Evolutionary conservation across 208 protist genomes (phyloP).

Genomic region (Trypanosoma platydactyli): DNA sequence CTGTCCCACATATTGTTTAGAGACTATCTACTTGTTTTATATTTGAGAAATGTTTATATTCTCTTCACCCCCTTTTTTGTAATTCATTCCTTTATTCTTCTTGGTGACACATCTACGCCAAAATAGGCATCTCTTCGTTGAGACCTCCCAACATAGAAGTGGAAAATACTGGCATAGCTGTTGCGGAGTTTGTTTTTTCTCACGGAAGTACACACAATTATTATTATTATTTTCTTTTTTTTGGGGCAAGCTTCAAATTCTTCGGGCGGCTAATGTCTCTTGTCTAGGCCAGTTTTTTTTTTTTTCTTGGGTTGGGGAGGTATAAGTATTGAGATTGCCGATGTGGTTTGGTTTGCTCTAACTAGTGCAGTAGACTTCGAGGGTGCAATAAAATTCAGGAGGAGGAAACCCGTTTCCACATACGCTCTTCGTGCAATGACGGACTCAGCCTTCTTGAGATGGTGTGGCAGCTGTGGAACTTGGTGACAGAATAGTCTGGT

Average conservation of each 20-base stretch:
- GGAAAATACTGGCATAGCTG: conserved; percentile 10
- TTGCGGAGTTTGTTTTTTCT: conserved; percentile 11
- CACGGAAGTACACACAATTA: not conserved
- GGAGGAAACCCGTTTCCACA: conserved; percentile 2
- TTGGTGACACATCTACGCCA: conserved; percentile 1
- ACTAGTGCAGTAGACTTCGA: conserved; percentile 24
- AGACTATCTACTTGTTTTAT: not conserved
- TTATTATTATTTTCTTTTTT: too few relatives aligned
- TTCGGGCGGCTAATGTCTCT: too few relatives aligned
- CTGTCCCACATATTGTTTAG: too few relatives aligned
- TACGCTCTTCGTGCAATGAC: conserved; percentile 35
- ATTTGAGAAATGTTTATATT: not conserved
- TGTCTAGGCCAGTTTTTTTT: not conserved
- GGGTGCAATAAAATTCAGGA: conserved; percentile 26
- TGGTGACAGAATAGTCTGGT: conserved; percentile 22
- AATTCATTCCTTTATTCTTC: conserved; percentile 3
- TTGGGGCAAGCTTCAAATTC: too few relatives aligned
- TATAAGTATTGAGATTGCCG: conserved; percentile 26
- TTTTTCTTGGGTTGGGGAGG: not conserved
- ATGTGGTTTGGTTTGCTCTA: conserved; percentile 31
- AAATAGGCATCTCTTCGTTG: not conserved
- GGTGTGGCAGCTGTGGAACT: conserved; percentile 30
- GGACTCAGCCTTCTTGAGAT: conserved; percentile 33
- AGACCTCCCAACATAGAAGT: conserved; percentile 1
- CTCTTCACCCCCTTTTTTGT: conserved; percentile 7